phyloP scores from a whole-genome alignment of 495 filamentous ascomycete species.

The Platismatia glauca region DNA sequence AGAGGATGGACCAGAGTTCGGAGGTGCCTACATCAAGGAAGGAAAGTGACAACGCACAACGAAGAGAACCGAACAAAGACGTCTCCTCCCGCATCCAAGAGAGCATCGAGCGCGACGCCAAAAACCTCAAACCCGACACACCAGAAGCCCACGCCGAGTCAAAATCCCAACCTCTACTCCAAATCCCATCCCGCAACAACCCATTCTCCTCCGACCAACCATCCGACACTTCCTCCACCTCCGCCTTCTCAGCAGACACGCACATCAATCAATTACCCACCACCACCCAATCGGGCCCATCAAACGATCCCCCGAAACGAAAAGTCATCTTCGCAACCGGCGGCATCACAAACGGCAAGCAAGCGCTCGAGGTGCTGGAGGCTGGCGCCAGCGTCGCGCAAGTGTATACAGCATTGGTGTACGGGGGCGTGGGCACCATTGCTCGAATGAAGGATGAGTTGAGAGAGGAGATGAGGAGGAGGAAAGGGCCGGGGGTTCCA shows the following conservation, averaged over 20 bases:
- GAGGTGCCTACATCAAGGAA: neutral
- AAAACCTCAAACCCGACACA: slow-evolving; percentile 20
- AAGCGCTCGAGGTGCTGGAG: slow-evolving; percentile 68
- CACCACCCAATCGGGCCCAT: neutral
- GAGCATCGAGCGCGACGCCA: slow-evolving; percentile 18
- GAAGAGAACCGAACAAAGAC: neutral
- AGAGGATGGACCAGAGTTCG: slow-evolving; percentile 15
- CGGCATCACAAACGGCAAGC: slow-evolving; percentile 75
- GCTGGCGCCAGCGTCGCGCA: slow-evolving; percentile 77
- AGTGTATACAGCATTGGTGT: slow-evolving; percentile 53
- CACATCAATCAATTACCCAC: slow-evolving; percentile 10
- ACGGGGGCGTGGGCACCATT: slow-evolving; percentile 76
- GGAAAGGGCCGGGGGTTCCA: no score
- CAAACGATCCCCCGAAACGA: slow-evolving; percentile 44
- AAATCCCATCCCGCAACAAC: slow-evolving; percentile 12
- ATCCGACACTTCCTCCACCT: neutral
- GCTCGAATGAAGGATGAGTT: slow-evolving; percentile 84
- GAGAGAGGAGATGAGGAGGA: slow-evolving; percentile 44
- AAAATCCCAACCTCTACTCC: slow-evolving; percentile 17
- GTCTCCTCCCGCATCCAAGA: slow-evolving; percentile 21
- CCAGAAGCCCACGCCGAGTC: slow-evolving; percentile 7
- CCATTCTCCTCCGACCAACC: slow-evolving; percentile 10
- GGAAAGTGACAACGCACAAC: neutral
- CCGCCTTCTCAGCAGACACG: slow-evolving; percentile 11
- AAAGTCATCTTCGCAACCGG: slow-evolving; percentile 91